Conservation (phyloP, 495 filamentous ascomycete genomes). For the Trichoderma parareesei region DNA sequence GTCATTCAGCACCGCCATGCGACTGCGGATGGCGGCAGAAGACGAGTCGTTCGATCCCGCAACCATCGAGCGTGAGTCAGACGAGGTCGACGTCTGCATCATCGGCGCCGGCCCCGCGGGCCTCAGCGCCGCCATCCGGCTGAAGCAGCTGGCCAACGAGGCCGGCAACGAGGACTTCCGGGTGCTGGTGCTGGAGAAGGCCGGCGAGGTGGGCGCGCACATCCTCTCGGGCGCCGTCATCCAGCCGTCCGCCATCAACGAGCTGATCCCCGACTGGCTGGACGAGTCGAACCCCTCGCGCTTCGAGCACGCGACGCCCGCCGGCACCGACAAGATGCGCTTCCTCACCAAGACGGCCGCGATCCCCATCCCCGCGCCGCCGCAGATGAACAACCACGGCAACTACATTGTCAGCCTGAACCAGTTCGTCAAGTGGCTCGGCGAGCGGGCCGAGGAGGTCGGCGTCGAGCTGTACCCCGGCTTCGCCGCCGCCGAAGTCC, state of each 20-base stretch:
- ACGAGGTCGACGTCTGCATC: slow-evolving; percentile 94
- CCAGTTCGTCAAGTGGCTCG: slow-evolving; percentile 89
- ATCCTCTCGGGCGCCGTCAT: slow-evolving; percentile 95
- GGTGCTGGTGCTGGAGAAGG: slow-evolving; percentile 89
- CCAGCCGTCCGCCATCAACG: slow-evolving; percentile 79
- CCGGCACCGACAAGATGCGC: slow-evolving; percentile 78
- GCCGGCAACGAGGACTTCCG: slow-evolving; percentile 95
- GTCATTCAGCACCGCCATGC: slow-evolving; percentile 32
- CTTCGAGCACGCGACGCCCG: slow-evolving; percentile 78
- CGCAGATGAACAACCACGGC: slow-evolving; percentile 97
- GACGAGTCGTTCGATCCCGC: slow-evolving; percentile 65
- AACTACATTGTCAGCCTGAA: slow-evolving; percentile 97
- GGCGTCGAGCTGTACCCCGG: slow-evolving; percentile 99
- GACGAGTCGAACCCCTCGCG: slow-evolving; percentile 74
- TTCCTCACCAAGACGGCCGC: slow-evolving; percentile 81
- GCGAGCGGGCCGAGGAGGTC: slow-evolving; percentile 87
- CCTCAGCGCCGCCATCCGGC: slow-evolving; percentile 81
- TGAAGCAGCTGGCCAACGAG: slow-evolving; percentile 93
- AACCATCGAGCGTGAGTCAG: slow-evolving; percentile 73
- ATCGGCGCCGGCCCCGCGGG: slow-evolving; percentile 92
- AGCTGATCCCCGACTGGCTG: slow-evolving; percentile 91
- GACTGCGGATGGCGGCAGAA: slow-evolving; percentile 38
- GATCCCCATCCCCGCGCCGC: slow-evolving; percentile 76
- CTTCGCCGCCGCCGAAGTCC: slow-evolving; percentile 86
- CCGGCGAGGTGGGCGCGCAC: slow-evolving; percentile 89